Evolutionary conservation across 2,329 filamentous ascomycete genomes (phyloP), one percentile per base, ranked within the genome.

Genomic region (Rugonectria rugulosa): DNA sequence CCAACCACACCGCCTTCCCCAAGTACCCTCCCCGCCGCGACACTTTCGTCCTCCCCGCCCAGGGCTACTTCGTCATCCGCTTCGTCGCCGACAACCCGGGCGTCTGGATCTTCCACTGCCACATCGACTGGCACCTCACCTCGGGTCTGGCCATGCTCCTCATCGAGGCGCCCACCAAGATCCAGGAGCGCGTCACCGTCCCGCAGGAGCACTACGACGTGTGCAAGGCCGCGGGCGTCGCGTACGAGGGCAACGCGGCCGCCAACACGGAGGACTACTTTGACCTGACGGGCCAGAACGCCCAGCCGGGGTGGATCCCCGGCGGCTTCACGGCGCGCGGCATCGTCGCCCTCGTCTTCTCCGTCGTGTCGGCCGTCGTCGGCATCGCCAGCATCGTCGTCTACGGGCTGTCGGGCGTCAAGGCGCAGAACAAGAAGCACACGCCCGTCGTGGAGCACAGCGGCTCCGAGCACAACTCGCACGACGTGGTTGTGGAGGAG

Each of bases 81-180:
- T 88, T 88, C 74, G 75, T 77, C 50, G 85, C 87, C 2, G 80
- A 90, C 67, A 90, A 90, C 63, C 85, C 88, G 6, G 87, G 84
- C 15, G 76, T 89, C 36, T 90, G 86, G 87, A 72, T 89, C 3
- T 90, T 92, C 77, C 90, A 92, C 73, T 93, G 90, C 72, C 90
- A 94, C 70, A 88, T 93, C 52, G 88, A 91, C 68, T 94, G 88
- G 88, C 89, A 92, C 69, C 77, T 90, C 53, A 75, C 81, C 4
- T 85, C 85, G 2, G 89, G 89, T 15, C 79, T 91, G 3, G 77
- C 85, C 5, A 82, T 86, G 31, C 86, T 85, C 2, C 81, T 91
- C 60, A 72, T 89, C 57, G 87, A 89, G 72, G 83, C 85, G 0
- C 87, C 87, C 0, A 69, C 80, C 3, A 79, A 85, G 15, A 70